A percentile compares a stretch with the other conserved stretches of the same genome.
Evolutionary conservation across 2,329 filamentous ascomycete genomes (phyloP).

Genomic region (Catunica adiposa): DNA sequence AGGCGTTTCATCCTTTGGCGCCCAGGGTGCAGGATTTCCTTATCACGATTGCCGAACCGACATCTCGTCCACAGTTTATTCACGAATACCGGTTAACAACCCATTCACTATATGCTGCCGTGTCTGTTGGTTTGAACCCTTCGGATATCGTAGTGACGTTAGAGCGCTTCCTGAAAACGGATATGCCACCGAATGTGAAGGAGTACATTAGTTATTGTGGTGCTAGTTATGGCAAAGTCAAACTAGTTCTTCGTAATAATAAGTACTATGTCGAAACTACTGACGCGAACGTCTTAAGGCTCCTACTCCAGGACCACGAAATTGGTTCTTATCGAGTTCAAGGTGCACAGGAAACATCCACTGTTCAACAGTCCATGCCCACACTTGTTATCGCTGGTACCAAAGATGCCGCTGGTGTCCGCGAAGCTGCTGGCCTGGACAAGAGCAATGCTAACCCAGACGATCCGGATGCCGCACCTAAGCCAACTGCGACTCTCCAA

Average conservation of each 20-base stretch:
- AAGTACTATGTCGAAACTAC: conserved; percentile 88
- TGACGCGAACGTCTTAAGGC: conserved; percentile 72
- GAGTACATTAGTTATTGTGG: conserved; percentile 67
- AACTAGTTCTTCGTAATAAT: conserved; percentile 85
- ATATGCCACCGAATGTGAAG: conserved; percentile 63
- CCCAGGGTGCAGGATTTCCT: conserved; percentile 83
- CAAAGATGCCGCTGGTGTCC: conserved; percentile 76
- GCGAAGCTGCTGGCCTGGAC: conserved; percentile 41
- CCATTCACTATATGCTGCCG: conserved; percentile 86
- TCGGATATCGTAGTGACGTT: conserved; percentile 80
- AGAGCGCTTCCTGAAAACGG: conserved; percentile 76
- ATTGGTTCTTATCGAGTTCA: conserved; percentile 70
- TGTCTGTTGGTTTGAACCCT: conserved; percentile 81
- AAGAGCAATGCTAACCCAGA: conserved; percentile 1
- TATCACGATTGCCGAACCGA: conserved; percentile 85
- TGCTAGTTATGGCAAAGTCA: conserved; percentile 85
- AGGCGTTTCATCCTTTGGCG: conserved; percentile 83
- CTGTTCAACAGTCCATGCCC: conserved; percentile 70
- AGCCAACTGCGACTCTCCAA: not conserved
- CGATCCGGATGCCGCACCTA: conserved; percentile 7
- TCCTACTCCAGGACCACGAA: conserved; percentile 65
- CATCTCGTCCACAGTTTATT: conserved; percentile 75
- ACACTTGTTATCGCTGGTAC: conserved; percentile 87
- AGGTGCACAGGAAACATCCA: conserved; percentile 51
- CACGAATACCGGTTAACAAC: conserved; percentile 88